Base-by-base conservation (phyloP, 179 eudicot species). In the Sideroxylon spinosum region DNA sequence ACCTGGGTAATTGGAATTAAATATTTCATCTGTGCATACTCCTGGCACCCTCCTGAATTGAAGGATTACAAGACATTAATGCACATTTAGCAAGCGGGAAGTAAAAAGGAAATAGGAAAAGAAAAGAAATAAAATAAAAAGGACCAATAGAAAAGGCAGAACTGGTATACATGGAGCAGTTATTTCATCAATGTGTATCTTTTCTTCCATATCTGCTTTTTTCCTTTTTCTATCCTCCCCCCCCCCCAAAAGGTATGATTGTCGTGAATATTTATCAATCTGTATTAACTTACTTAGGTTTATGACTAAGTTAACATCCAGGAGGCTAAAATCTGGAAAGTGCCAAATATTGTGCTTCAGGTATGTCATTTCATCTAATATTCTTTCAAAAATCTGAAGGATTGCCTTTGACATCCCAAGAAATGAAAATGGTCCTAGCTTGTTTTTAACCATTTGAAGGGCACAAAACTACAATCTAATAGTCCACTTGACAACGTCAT, bases 21-120 rank as follows among this genome's bases (percentile, higher is more conserved):
- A 26, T 14, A n/a, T 16, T 61, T 68, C 69, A 75, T 22, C 75
- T 1, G 52, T 25, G 53, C 29, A 60, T n/a, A 8, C 48, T 63
- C 60, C 49, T 76, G 60, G 61, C 61, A 52, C 20, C 48, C 44
- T 67, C 79, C 83, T 80, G 78, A 57, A 59, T 57, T 13, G 55
- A 23, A 74, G 44, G 57, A 37, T 50, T 44, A 59, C 49, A 26
- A 2, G 13, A 0, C n/a, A 17, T 23, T 37, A n/a, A 32, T 62
- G 53, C 56, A 44, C 46, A 17, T 11, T 61, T 26, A 26, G 48
- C 14, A 16, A 5, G 46, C 14, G 68, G 4, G 19, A 63, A 23
- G 68, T 9, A 22, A 22, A 25, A 2, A 77, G 53, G 22, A 53
- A 67, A 66, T 10, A 68, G 12, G n/a, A 77, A 20, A 19, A 19